Conservation (phyloP, 257 asterid genomes). For the Nicotiana tabacum region DNA sequence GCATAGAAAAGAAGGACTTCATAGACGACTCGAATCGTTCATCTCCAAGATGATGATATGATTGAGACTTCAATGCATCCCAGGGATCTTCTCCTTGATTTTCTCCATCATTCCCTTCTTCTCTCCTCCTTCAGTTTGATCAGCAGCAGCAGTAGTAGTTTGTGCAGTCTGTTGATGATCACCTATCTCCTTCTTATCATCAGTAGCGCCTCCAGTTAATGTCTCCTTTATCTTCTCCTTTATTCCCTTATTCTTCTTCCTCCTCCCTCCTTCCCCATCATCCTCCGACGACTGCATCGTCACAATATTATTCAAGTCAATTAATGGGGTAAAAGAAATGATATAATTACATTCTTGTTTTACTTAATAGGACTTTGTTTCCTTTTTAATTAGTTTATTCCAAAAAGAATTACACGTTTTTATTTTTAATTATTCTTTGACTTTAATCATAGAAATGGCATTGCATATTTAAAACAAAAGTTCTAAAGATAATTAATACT, state of each 20-base stretch:
- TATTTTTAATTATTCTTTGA: too few relatives aligned
- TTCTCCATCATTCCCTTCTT: slow-evolving; percentile 22
- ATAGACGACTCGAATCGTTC: background rate
- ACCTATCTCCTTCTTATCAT: background rate
- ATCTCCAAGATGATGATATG: background rate
- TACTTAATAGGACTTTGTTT: too few relatives aligned
- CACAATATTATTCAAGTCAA: too few relatives aligned
- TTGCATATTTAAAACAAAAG: too few relatives aligned
- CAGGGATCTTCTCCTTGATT: slow-evolving; percentile 21
- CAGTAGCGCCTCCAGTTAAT: background rate
- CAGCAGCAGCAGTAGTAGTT: background rate
- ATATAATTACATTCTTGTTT: too few relatives aligned
- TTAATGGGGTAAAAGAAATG: too few relatives aligned
- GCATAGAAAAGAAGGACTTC: too few relatives aligned
- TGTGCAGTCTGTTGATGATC: background rate
- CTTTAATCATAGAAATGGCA: too few relatives aligned
- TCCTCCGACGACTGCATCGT: background rate
- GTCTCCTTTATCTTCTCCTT: slow-evolving; percentile 3
- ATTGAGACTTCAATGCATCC: background rate
- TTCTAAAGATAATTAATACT: too few relatives aligned
- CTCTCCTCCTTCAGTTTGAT: background rate
- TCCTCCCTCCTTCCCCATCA: slow-evolving; percentile 1
- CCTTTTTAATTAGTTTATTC: too few relatives aligned
- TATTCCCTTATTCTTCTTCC: background rate
- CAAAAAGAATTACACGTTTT: too few relatives aligned